phyloP scores from a whole-genome alignment of 495 filamentous ascomycete species.

The Hypoxylon fragiforme region DNA sequence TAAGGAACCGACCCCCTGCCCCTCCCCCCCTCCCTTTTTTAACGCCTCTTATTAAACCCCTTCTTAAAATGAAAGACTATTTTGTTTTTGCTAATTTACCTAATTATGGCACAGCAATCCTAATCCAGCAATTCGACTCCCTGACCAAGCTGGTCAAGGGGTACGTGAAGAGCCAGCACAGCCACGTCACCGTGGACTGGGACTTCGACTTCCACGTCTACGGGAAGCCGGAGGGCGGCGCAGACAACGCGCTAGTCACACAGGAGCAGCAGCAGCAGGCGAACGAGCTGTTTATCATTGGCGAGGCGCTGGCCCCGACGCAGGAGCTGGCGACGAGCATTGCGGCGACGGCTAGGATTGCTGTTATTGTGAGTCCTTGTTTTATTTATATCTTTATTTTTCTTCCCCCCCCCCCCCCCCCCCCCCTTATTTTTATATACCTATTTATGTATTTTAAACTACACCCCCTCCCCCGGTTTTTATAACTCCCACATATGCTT shows the following conservation, averaged over 20 bases:
- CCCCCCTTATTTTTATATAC: too few relatives aligned
- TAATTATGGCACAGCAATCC: slow-evolving; percentile 36
- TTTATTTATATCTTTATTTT: too few relatives aligned
- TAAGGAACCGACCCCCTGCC: slow-evolving; percentile 6
- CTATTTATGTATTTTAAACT: too few relatives aligned
- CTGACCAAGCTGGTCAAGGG: slow-evolving; percentile 37
- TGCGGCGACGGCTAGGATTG: slow-evolving; percentile 41
- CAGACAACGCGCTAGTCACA: slow-evolving; percentile 15
- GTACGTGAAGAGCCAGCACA: slow-evolving; percentile 35
- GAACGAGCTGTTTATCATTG: slow-evolving; percentile 48
- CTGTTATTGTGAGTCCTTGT: slow-evolving; percentile 24
- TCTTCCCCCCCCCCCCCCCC: too few relatives aligned
- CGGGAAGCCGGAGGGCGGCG: slow-evolving; percentile 39
- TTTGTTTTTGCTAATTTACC: too few relatives aligned
- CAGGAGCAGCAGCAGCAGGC: too few relatives aligned
- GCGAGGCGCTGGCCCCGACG: slow-evolving; percentile 45
- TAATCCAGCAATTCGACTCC: slow-evolving; percentile 45
- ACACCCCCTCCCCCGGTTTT: too few relatives aligned
- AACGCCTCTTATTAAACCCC: too few relatives aligned
- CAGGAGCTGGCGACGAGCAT: slow-evolving; percentile 48
- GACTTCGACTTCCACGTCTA: slow-evolving; percentile 49
- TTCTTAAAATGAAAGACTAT: too few relatives aligned
- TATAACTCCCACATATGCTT: too few relatives aligned
- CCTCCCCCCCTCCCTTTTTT: too few relatives aligned
- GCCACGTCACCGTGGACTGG: slow-evolving; percentile 28